Percentiles rank a stretch among this genome's conserved stretches.
phyloP scores from a whole-genome alignment of 2,329 filamentous ascomycete genomes.

The Talaromyces sp. region DNA sequence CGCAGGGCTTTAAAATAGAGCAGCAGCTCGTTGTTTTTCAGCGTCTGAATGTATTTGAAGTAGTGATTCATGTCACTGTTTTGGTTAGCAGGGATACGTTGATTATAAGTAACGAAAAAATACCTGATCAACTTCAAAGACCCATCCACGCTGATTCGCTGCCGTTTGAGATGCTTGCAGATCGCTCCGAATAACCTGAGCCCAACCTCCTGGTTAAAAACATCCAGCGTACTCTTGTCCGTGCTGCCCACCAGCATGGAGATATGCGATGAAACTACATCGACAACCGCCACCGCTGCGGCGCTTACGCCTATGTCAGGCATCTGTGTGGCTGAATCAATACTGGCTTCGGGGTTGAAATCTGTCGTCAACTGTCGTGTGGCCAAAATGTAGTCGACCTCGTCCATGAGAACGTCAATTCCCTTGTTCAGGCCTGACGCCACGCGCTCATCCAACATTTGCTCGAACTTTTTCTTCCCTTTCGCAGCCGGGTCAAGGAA shows the following conservation, averaged over 20 bases:
- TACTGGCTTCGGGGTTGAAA: conserved; percentile 65
- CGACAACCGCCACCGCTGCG: conserved; percentile 74
- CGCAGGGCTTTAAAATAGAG: conserved; percentile 88
- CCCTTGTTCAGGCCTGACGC: conserved; percentile 94
- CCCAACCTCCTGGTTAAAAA: conserved; percentile 97
- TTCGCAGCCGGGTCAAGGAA: conserved; percentile 87
- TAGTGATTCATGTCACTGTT: conserved; percentile 88
- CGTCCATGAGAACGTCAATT: conserved; percentile 96
- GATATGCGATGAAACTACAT: conserved; percentile 82
- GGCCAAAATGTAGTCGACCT: conserved; percentile 91
- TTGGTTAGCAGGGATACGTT: not conserved
- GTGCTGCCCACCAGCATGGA: conserved; percentile 90
- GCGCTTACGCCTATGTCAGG: conserved; percentile 60
- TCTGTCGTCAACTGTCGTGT: conserved; percentile 81
- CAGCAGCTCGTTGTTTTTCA: conserved; percentile 76
- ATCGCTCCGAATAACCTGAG: conserved; percentile 84
- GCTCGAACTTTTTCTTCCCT: conserved; percentile 97
- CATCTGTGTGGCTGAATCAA: conserved; percentile 26
- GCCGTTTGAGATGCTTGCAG: conserved; percentile 96
- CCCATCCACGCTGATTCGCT: conserved; percentile 83
- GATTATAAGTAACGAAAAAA: no score
- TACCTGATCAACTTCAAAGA: conserved; percentile 84
- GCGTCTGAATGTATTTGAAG: conserved; percentile 72
- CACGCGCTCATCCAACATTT: conserved; percentile 95
- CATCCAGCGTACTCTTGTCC: conserved; percentile 95